Evolutionary conservation across 2,329 filamentous ascomycete genomes (phyloP).

Genomic region (Fusarium pseudonygamai): DNA sequence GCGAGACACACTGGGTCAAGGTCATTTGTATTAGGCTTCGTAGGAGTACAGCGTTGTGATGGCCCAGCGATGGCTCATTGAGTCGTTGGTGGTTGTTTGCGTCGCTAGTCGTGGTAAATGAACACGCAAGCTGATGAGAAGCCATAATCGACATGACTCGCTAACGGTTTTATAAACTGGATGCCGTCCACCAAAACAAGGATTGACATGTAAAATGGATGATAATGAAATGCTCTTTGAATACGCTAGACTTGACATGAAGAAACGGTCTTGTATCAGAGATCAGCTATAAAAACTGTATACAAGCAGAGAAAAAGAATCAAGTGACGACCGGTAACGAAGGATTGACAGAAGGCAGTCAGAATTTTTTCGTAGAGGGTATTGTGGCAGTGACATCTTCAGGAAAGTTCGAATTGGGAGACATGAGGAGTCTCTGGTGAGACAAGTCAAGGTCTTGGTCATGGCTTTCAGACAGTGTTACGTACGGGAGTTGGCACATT

Average conservation of each 20-base stretch:
- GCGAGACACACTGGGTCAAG: neutral
- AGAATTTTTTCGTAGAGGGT: neutral
- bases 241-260: neutral
- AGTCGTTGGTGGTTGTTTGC: neutral
- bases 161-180: neutral
- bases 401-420: neutral
- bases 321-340: neutral
- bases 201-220: neutral
- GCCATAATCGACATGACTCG: neutral
- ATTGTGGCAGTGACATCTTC: neutral
- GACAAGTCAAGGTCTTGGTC: neutral
- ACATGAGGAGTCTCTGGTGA: neutral
- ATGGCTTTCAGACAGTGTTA: neutral
- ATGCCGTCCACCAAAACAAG: neutral
- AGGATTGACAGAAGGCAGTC: neutral
- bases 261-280: neutral
- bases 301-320: neutral
- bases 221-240: neutral
- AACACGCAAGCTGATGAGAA: neutral
- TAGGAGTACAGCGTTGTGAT: neutral
- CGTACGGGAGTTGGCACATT: slow-evolving; percentile 2
- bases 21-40: neutral
- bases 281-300: neutral
- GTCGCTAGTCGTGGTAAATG: neutral
- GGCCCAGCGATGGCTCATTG: neutral